These are phyloP conservation scores for Fraxinus sp. DNA, from an alignment of 305 asterid species.

Conservation along the genomic window DNA sequence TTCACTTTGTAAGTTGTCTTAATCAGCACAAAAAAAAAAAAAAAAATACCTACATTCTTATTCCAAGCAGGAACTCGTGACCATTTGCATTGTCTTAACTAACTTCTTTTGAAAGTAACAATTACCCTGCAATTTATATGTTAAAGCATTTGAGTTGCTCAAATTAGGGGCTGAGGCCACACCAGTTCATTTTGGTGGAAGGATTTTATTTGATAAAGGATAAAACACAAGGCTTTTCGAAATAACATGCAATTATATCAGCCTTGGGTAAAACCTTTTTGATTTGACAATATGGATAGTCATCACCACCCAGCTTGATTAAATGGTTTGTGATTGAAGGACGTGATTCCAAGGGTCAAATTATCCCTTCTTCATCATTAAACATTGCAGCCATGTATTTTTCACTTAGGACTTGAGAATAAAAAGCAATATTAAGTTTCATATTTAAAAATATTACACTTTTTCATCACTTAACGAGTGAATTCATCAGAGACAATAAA, in stretches of 20 bases:
- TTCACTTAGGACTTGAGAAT: background rate
- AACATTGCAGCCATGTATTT: background rate
- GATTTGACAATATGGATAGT: background rate
- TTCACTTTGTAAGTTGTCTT: slow-evolving; percentile 1
- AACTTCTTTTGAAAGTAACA: slow-evolving; percentile 6
- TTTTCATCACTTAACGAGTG: background rate
- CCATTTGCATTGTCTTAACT: background rate
- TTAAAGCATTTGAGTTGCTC: background rate
- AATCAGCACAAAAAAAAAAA: background rate
- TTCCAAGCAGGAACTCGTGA: background rate
- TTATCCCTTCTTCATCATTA: background rate
- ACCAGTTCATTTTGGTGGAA: background rate
- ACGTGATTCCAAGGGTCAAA: background rate
- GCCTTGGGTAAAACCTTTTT: background rate
- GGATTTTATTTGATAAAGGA: background rate
- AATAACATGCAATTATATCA: background rate
- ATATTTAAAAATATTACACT: background rate
- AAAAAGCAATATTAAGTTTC: background rate
- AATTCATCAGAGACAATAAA: background rate
- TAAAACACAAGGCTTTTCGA: background rate
- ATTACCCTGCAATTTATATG: background rate
- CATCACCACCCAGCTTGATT: background rate
- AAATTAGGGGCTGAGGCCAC: background rate
- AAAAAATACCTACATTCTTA: background rate
- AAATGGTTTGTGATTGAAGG: background rate